A percentile compares a stretch with the other conserved stretches of the same genome.
phyloP scores from a whole-genome alignment of 176 grass and related monocot species.

The Oryza glaberrima region DNA sequence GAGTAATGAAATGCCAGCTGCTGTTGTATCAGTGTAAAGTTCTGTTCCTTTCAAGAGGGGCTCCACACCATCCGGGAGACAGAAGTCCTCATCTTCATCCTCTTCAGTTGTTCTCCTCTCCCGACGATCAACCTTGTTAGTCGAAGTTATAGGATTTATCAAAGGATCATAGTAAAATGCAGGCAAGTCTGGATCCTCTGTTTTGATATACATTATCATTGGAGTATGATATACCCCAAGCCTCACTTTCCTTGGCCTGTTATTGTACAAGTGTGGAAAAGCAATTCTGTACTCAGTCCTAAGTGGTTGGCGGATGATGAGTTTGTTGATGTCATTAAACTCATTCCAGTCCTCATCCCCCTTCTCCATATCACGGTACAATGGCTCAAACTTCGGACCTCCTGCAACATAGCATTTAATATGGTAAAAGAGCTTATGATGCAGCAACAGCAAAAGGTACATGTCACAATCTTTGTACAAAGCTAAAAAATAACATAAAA shows the following conservation, averaged over 20 bases:
- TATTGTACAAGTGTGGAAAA: conserved; percentile 97
- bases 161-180: conserved; percentile 98
- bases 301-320: conserved; percentile 97
- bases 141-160: conserved; percentile 94
- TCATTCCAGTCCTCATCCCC: conserved; percentile 99
- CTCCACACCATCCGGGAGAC: conserved; percentile 83
- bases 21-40: conserved; percentile 94
- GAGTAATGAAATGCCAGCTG: conserved; percentile 86
- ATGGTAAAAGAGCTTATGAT: not conserved
- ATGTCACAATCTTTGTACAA: not conserved
- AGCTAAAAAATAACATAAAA: not conserved
- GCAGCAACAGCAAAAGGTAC: not conserved
- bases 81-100: conserved; percentile 81
- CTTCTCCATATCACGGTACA: conserved; percentile 98
- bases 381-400: conserved; percentile 95
- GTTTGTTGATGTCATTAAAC: conserved; percentile 99
- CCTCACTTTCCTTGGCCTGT: conserved; percentile 96
- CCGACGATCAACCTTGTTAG: conserved; percentile 72
- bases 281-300: conserved; percentile 97
- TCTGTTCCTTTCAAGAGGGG: conserved; percentile 65
- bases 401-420: conserved; percentile 47
- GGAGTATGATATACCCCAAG: conserved; percentile 90
- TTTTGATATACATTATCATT: conserved; percentile 99
- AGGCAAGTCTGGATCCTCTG: conserved; percentile 97
- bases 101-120: conserved; percentile 72